Evolutionary conservation across 2,329 filamentous ascomycete genomes (phyloP).

Genomic region (Sphaceloma murrayae): DNA sequence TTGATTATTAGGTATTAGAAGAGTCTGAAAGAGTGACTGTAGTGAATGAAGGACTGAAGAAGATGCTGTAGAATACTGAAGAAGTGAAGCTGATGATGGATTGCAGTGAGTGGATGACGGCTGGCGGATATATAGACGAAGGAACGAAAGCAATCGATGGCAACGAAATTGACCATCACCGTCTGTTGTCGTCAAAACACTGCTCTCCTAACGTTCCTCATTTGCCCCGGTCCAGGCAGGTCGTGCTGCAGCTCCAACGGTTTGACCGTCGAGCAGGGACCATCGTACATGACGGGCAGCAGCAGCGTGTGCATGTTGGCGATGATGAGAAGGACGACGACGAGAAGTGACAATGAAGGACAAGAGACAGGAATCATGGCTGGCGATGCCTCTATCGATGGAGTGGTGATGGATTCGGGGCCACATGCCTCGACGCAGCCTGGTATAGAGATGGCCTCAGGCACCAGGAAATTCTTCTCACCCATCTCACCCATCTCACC

Average conservation of each 20-base stretch:
- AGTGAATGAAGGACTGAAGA: conserved; percentile 14
- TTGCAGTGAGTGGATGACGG: conserved; percentile 8
- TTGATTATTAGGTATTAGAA: conserved; percentile 16
- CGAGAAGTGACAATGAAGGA: neutral
- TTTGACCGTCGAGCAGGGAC: conserved; percentile 7
- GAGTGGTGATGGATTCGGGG: neutral
- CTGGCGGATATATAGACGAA: conserved; percentile 13
- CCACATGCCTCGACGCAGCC: too few relatives aligned
- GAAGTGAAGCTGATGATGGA: conserved; percentile 18
- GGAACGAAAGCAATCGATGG: conserved; percentile 3
- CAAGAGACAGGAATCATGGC: too few relatives aligned
- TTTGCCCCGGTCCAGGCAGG: conserved; percentile 14
- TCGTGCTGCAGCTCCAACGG: conserved; percentile 10
- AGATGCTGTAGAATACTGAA: conserved; percentile 15
- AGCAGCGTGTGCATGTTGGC: neutral
- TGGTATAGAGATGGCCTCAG: too few relatives aligned
- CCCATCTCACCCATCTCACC: too few relatives aligned
- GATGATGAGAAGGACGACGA: neutral
- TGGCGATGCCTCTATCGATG: neutral
- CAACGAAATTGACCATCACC: conserved; percentile 15
- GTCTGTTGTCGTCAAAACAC: conserved; percentile 17
- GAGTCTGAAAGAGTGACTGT: conserved; percentile 16
- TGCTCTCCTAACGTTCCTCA: conserved; percentile 11
- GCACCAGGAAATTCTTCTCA: too few relatives aligned
- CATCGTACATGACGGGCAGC: neutral